These are phyloP conservation scores for Echinochloa phyllopogon DNA, from an alignment of 176 grass and related monocot genomes.

Conservation along the genomic window DNA sequence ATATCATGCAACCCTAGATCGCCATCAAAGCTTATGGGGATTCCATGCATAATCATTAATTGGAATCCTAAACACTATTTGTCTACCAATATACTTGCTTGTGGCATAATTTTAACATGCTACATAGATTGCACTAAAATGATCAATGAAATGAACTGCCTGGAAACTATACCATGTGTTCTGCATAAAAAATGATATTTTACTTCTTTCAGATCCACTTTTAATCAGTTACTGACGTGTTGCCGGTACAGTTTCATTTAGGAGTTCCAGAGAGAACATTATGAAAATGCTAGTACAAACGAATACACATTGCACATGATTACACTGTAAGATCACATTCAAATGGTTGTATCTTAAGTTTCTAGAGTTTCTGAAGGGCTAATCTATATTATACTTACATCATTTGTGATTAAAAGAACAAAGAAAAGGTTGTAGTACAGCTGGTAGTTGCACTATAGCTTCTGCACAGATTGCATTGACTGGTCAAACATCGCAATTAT, in stretches of 20 bases:
- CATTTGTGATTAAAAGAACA: conserved; percentile 32
- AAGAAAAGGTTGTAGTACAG: conserved; percentile 7
- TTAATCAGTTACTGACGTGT: neutral
- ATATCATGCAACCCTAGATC: conserved; percentile 29
- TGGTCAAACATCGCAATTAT: conserved; percentile 52
- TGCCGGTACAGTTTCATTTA: neutral
- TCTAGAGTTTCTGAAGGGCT: conserved; percentile 28
- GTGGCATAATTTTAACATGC: neutral
- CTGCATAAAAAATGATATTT: neutral
- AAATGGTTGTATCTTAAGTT: conserved; percentile 33
- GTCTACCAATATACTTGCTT: neutral
- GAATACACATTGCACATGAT: conserved; percentile 19
- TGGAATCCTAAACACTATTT: conserved; percentile 1
- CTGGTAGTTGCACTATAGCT: conserved; percentile 45
- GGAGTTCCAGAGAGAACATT: conserved; percentile 21
- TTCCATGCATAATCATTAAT: conserved; percentile 18
- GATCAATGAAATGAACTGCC: neutral
- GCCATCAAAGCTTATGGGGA: conserved; percentile 8
- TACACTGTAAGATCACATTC: conserved; percentile 23
- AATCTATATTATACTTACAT: conserved; percentile 1
- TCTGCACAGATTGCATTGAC: conserved; percentile 48
- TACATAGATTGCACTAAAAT: neutral
- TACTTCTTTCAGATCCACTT: neutral
- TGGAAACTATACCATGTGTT: conserved; percentile 20
- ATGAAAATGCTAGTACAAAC: conserved; percentile 34